Conservation (phyloP, 163 green algal genomes). For the Scenedesmus sp. region DNA sequence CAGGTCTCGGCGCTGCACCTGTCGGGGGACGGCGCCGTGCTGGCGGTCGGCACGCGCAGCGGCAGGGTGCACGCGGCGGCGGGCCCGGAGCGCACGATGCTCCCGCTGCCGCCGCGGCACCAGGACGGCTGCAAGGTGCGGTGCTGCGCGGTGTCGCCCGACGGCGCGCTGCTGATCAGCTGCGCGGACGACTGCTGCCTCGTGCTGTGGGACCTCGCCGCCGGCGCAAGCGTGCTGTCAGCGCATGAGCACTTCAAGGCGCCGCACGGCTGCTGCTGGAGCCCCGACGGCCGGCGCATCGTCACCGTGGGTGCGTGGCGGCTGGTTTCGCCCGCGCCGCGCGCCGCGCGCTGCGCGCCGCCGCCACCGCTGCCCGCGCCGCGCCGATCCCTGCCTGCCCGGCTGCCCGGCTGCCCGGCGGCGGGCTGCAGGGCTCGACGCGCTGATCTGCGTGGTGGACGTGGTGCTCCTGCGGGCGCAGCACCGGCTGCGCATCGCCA, state of each 20-base stretch:
- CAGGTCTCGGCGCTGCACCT: conserved; percentile 3
- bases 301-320: background rate
- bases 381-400: background rate
- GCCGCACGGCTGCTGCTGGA: conserved; percentile 17
- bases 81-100: background rate
- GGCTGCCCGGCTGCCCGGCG: background rate
- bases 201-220: conserved; percentile 39
- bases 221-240: background rate
- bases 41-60: conserved; percentile 19
- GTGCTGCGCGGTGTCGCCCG: conserved; percentile 29
- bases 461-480: conserved; percentile 32
- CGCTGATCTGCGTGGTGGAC: conserved; percentile 27
- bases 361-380: background rate
- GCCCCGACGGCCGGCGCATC: conserved; percentile 21
- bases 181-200: conserved; percentile 27
- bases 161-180: conserved; percentile 6
- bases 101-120: conserved; percentile 28
- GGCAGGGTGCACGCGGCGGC: conserved; percentile 12
- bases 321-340: background rate
- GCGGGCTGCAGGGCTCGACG: conserved; percentile 14
- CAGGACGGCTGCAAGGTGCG: conserved; percentile 38
- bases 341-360: background rate
- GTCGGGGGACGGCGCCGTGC: conserved; percentile 3
- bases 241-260: conserved; percentile 32
- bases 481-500: background rate